Evolutionary conservation across 139 green algal genomes (phyloP).

Genomic region (Ettlia oleoabundans): DNA sequence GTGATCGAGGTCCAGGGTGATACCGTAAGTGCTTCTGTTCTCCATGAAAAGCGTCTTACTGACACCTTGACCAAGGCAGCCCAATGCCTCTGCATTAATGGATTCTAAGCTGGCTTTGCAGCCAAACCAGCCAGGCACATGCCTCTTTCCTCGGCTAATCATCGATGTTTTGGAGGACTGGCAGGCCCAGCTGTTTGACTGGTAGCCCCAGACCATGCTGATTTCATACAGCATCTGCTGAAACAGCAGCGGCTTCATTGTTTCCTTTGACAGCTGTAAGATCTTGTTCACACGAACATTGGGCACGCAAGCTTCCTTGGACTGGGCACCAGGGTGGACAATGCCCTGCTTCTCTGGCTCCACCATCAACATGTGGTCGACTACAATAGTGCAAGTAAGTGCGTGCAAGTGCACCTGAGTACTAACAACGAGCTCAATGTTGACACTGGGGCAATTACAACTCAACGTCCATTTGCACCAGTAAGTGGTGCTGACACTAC

Average conservation of each 20-base stretch:
- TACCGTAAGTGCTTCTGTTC: constrained; percentile 11
- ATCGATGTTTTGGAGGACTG: background rate
- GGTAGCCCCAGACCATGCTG: constrained; percentile 29
- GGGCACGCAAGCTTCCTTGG: too few relatives aligned
- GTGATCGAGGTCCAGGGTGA: constrained; percentile 15
- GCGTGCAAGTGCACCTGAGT: background rate
- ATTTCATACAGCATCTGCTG: background rate
- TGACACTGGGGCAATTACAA: background rate
- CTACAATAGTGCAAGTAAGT: background rate
- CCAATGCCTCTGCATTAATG: background rate
- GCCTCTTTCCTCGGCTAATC: background rate
- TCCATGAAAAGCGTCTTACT: constrained; percentile 48
- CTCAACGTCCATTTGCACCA: background rate
- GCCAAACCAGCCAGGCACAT: background rate
- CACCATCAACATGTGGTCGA: background rate
- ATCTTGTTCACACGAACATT: too few relatives aligned
- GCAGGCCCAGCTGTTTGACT: background rate
- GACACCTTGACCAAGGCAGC: constrained; percentile 16
- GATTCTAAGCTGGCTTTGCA: background rate
- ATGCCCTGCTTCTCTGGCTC: too few relatives aligned
- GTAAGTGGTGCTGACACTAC: background rate
- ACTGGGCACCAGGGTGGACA: too few relatives aligned
- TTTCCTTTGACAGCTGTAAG: background rate
- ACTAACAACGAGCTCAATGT: background rate
- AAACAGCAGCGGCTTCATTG: background rate